Conservation (phyloP, 2,329 filamentous ascomycete species). For the Incumbomyces lentus region DNA sequence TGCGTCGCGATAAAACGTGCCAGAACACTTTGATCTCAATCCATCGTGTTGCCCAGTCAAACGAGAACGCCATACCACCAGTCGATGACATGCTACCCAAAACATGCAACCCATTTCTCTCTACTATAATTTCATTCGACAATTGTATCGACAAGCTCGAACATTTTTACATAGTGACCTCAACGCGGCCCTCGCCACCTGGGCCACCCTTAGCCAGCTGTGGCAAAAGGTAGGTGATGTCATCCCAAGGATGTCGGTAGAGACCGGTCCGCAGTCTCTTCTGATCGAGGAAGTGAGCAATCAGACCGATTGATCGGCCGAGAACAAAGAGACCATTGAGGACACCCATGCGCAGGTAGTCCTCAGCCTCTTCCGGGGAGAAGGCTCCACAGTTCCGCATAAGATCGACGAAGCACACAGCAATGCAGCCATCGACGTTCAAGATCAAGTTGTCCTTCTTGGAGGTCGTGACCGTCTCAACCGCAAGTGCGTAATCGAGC, state of each 20-base stretch:
- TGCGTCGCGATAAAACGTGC: not conserved
- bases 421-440: constrained; percentile 96
- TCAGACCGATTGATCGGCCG: constrained; percentile 92
- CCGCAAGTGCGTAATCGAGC: constrained; percentile 95
- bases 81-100: constrained; percentile 2
- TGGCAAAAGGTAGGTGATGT: constrained; percentile 77
- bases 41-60: constrained; percentile 3
- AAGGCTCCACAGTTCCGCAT: constrained; percentile 97
- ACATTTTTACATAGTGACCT: constrained; percentile 61
- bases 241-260: constrained; percentile 98
- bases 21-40: not conserved
- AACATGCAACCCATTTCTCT: constrained; percentile 4
- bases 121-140: not conserved
- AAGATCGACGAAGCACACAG: constrained; percentile 96
- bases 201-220: constrained; percentile 60
- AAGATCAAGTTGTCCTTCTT: constrained; percentile 99
- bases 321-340: constrained; percentile 99
- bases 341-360: constrained; percentile 98
- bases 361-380: constrained; percentile 89
- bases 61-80: constrained; percentile 6
- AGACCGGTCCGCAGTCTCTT: constrained; percentile 97
- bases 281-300: constrained; percentile 99
- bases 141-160: not conserved
- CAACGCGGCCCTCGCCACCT: constrained; percentile 75
- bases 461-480: constrained; percentile 94